Evolutionary conservation across 495 filamentous ascomycete species (phyloP), one percentile per base, ranked within the genome.

Genomic region (Xeromyces bisporus): DNA sequence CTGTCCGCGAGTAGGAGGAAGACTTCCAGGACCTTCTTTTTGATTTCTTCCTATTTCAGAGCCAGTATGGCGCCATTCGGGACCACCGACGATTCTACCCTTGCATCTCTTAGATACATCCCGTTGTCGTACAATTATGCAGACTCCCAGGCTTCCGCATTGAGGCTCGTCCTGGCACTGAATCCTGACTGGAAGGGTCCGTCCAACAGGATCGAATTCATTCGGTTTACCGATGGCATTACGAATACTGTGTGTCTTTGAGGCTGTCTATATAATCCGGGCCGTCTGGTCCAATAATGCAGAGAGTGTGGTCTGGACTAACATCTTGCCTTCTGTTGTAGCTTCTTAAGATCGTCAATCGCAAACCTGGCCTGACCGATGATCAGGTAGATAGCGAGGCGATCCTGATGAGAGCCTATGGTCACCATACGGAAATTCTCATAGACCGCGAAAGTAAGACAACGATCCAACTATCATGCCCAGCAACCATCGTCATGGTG

Each of bases 171-270:
- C 43, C 64, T 86, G 32, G 68, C 81, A 13, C 62, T 94, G 23
- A 70, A 74, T 27, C 91, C 83, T 5, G 70, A 87, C 42, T 97
- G 89, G 89, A 67, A 75, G 36, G 63, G 69, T 11, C 55, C 66
- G 1, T 70, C 66, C 30, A 83, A 80, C 33, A 71, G 74, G n/a
- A 68, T 97, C 37, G 79, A 86, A 48, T 82, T 96, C 42, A 66
- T 83, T 29, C 72, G 75, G 28, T 97, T 96, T 61, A 97, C 81
- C 16, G 89, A 97, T 48, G 89, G 89, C 41, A 97, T 97, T 53
- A 97, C 89, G 27, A 97, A 97, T 55, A 94, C 87, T 37, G 75
- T 80, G 55, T 38, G 71, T 71, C 9, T 42, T 28, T 28, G n/a
- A 23, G 16, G 18, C n/a, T 31, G 29, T 6, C 17, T 23, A 11